Conservation (phyloP, 148 eudicot genomes). For the Dysphania ambrosioides region DNA sequence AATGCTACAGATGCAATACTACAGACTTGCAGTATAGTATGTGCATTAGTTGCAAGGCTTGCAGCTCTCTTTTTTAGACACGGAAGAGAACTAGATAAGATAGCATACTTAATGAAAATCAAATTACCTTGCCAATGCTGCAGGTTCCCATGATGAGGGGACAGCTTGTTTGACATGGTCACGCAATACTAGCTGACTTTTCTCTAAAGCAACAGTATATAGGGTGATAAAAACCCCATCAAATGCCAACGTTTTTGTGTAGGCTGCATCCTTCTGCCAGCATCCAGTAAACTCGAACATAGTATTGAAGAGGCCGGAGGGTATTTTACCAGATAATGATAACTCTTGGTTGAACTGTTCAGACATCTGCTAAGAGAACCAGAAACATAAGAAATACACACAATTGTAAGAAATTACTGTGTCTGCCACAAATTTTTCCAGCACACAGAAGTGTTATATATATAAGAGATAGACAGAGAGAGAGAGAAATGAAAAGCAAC, state of each 20-base stretch:
- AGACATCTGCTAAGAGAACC: conserved; percentile 62
- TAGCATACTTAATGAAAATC: conserved; percentile 5
- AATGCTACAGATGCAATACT: not conserved
- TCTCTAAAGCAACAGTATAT: conserved; percentile 80
- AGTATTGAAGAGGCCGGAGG: conserved; percentile 85
- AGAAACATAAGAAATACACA: conserved; percentile 10
- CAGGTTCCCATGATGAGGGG: conserved; percentile 96
- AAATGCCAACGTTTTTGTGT: conserved; percentile 85
- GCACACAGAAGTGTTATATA: not conserved
- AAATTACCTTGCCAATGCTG: conserved; percentile 79
- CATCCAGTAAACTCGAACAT: conserved; percentile 94
- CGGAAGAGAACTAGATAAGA: not conserved
- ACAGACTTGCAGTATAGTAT: not conserved
- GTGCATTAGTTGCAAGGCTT: not conserved
- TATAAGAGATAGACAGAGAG: not conserved
- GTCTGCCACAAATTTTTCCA: not conserved
- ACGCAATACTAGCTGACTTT: conserved; percentile 75
- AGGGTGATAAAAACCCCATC: conserved; percentile 89
- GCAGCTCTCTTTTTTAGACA: not conserved
- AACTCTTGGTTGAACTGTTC: conserved; percentile 94
- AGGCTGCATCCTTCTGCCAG: conserved; percentile 96
- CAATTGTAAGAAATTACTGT: not conserved
- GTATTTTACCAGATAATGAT: conserved; percentile 91
- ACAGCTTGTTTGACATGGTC: conserved; percentile 91
- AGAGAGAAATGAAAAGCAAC: not conserved